phyloP scores from a whole-genome alignment of 1,139 yeast genomes.

The Geotrichum reessii region DNA sequence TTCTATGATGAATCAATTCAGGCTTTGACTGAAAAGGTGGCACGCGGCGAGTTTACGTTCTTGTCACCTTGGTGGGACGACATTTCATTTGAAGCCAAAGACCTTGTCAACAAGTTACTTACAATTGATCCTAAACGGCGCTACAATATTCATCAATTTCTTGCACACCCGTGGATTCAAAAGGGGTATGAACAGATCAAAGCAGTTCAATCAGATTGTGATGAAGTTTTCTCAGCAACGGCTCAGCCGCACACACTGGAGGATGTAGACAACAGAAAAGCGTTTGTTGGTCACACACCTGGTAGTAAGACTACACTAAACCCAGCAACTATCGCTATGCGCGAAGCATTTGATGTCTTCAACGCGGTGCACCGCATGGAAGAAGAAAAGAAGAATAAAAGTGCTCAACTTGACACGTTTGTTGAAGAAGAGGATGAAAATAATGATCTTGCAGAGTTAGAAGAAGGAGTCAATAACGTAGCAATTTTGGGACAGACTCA shows the following conservation, averaged over 20 bases:
- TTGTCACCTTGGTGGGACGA: conserved; percentile 98
- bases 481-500: background rate
- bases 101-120: conserved; percentile 65
- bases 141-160: conserved; percentile 70
- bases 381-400: conserved; percentile 62
- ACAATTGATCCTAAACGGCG: conserved; percentile 78
- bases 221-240: background rate
- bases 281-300: conserved; percentile 23
- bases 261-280: conserved; percentile 6
- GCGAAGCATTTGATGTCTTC: conserved; percentile 92
- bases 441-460: conserved; percentile 4
- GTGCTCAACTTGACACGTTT: conserved; percentile 21
- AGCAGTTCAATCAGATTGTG: background rate
- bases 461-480: background rate
- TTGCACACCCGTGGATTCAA: conserved; percentile 80
- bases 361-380: conserved; percentile 92
- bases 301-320: conserved; percentile 45
- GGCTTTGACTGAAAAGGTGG: conserved; percentile 72
- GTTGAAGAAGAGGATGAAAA: conserved; percentile 16
- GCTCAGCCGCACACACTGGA: background rate
- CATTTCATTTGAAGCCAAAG: conserved; percentile 70
- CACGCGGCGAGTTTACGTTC: conserved; percentile 76
- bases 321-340: conserved; percentile 79
- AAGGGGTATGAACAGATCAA: conserved; percentile 26
- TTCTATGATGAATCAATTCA: conserved; percentile 86